These are phyloP conservation scores for Malassezia globosa DNA, from an alignment of 1,284 basidiomycete species.

Conservation along the genomic window DNA sequence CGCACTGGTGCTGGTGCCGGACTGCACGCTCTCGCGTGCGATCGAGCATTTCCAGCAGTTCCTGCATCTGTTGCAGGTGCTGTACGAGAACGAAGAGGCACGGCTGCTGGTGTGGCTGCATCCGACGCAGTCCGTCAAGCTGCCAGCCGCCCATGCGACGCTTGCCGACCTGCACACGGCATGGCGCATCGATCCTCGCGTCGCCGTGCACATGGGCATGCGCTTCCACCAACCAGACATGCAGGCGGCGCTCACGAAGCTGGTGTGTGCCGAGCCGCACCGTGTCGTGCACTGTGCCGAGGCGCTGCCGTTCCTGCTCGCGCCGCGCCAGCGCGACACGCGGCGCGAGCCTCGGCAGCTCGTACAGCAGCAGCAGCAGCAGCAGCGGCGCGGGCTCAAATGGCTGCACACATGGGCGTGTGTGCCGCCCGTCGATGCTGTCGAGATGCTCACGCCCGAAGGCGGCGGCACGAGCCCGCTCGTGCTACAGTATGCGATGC, in stretches of 20 bases:
- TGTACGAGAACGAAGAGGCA: conserved; percentile 81
- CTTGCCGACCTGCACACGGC: conserved; percentile 45
- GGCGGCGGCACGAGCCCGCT: conserved; percentile 61
- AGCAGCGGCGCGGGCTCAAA: conserved; percentile 48
- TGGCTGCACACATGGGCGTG: conserved; percentile 78
- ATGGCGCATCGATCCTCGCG: conserved; percentile 72
- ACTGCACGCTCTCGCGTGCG: conserved; percentile 25
- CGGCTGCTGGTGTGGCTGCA: conserved; percentile 83
- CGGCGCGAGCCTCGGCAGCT: conserved; percentile 70
- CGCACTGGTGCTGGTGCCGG: conserved; percentile 20
- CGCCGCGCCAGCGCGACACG: not conserved
- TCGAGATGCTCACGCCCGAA: conserved; percentile 37
- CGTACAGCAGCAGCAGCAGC: conserved; percentile 54
- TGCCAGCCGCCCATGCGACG: conserved; percentile 35
- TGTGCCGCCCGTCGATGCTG: conserved; percentile 62
- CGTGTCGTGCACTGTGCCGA: conserved; percentile 66
- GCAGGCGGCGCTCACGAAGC: conserved; percentile 60
- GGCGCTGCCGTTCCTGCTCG: conserved; percentile 67
- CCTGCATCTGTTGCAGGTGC: conserved; percentile 54
- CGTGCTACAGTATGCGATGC: conserved; percentile 89
- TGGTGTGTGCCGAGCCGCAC: conserved; percentile 64
- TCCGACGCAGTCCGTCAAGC: conserved; percentile 59
- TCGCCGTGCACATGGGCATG: conserved; percentile 71
- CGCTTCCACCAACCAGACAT: conserved; percentile 64
- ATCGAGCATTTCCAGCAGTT: conserved; percentile 17